These are phyloP conservation scores for Serendipita sp. DNA, from an alignment of 768 basidiomycete species.

Conservation along the genomic window DNA sequence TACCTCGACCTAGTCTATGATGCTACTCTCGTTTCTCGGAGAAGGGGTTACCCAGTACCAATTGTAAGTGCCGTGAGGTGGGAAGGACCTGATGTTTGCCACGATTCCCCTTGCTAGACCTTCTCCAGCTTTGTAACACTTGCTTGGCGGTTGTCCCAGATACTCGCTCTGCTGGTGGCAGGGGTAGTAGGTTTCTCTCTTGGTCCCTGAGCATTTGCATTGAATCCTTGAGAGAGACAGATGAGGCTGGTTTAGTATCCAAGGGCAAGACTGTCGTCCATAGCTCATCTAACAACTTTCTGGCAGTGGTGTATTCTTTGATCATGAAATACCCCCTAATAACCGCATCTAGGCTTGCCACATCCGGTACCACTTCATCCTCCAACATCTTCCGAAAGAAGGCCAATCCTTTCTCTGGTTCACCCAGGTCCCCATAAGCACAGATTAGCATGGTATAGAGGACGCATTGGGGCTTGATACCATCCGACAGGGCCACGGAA, in stretches of 20 bases:
- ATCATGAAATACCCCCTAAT: constrained; percentile 47
- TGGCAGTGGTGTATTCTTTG: constrained; percentile 35
- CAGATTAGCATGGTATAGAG: constrained; percentile 67
- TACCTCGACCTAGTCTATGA: too few species aligned
- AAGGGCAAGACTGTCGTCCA: constrained; percentile 54
- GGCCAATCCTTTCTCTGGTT: constrained; percentile 35
- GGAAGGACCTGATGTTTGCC: too few species aligned
- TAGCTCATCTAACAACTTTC: constrained; percentile 36
- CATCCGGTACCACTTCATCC: constrained; percentile 48
- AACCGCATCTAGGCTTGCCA: constrained; percentile 54
- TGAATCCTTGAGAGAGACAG: background rate
- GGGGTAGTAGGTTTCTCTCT: constrained; percentile 19
- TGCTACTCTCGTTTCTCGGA: too few species aligned
- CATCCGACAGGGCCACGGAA: constrained; percentile 28
- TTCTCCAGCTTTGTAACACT: too few species aligned
- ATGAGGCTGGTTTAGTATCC: constrained; percentile 23
- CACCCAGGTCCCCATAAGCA: constrained; percentile 46
- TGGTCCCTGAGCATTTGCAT: background rate
- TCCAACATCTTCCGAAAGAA: constrained; percentile 49
- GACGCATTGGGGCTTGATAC: constrained; percentile 41
- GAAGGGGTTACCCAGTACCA: too few species aligned
- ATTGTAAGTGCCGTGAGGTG: too few species aligned
- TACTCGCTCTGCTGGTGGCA: constrained; percentile 31
- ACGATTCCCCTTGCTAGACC: too few species aligned
- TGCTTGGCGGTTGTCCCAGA: too few species aligned